Evolutionary conservation across 2,329 filamentous ascomycete species (phyloP).

Genomic region (Calonectria honghensis): DNA sequence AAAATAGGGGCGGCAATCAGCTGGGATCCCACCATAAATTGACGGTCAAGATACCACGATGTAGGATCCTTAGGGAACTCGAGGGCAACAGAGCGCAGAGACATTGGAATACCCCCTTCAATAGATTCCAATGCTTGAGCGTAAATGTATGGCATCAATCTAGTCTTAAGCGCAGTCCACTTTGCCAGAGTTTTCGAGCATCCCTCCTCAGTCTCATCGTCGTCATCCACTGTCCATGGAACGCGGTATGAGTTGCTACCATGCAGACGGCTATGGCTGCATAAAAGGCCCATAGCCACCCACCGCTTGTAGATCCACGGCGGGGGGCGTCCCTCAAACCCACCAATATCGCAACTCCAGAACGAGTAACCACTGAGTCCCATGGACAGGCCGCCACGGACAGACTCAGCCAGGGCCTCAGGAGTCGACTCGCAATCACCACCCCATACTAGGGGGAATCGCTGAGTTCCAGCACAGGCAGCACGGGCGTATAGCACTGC

Average conservation of each 20-base stretch:
- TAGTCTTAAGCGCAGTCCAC: conserved; percentile 70
- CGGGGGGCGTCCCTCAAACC: conserved; percentile 80
- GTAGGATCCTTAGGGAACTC: conserved; percentile 84
- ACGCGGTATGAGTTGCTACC: conserved; percentile 83
- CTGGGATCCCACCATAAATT: conserved; percentile 83
- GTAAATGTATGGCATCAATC: conserved; percentile 72
- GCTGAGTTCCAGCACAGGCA: conserved; percentile 80
- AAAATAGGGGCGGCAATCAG: conserved; percentile 80
- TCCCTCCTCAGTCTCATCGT: conserved; percentile 73
- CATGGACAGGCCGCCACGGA: conserved; percentile 79
- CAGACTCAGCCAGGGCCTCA: conserved; percentile 82
- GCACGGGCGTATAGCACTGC: conserved; percentile 80
- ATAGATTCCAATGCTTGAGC: conserved; percentile 65
- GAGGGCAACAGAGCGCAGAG: conserved; percentile 79
- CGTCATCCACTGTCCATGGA: conserved; percentile 83
- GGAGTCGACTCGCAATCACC: conserved; percentile 85
- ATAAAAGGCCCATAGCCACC: conserved; percentile 85
- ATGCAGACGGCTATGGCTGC: conserved; percentile 82
- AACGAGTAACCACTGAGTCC: conserved; percentile 79
- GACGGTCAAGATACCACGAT: conserved; percentile 79
- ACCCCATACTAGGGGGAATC: conserved; percentile 83
- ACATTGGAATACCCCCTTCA: conserved; percentile 74
- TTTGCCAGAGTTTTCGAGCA: conserved; percentile 70
- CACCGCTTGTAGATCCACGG: conserved; percentile 85
- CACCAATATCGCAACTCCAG: conserved; percentile 83